These are phyloP conservation scores for Nicotiana paniculata DNA, from an alignment of 257 asterid species.

Conservation along the genomic window DNA sequence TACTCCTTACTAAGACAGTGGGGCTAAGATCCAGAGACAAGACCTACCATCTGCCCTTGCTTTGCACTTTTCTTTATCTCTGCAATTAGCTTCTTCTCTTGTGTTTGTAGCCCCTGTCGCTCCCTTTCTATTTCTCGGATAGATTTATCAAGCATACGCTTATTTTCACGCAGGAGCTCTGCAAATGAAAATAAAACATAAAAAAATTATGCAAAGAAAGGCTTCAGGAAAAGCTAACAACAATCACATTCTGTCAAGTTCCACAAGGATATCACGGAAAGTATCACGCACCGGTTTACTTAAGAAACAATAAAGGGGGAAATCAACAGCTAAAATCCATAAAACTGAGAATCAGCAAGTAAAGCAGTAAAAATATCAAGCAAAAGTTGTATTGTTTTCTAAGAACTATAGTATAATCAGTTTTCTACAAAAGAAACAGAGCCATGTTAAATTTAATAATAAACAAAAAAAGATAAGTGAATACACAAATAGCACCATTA, in stretches of 20 bases:
- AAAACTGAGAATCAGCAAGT: not conserved
- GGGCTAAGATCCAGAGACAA: not conserved
- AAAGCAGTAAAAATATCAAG: not conserved
- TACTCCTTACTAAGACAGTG: not conserved
- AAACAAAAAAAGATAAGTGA: not conserved
- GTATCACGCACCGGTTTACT: not conserved
- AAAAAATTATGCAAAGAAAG: not conserved
- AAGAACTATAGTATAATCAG: not conserved
- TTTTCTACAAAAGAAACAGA: not conserved
- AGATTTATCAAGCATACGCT: slow-evolving; percentile 96
- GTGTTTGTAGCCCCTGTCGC: slow-evolving; percentile 87
- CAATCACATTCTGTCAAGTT: not conserved
- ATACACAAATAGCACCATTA: not conserved
- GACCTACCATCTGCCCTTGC: slow-evolving; percentile 94
- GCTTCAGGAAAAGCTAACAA: not conserved
- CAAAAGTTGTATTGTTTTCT: not conserved
- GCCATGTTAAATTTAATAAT: not conserved
- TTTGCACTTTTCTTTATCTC: slow-evolving; percentile 98
- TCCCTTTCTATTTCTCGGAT: slow-evolving; percentile 97
- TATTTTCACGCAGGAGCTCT: slow-evolving; percentile 97
- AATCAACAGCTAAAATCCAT: not conserved
- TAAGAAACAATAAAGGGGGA: not conserved
- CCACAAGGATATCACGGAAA: not conserved
- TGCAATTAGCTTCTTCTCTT: slow-evolving; percentile 79
- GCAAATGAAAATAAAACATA: slow-evolving; percentile 6